phyloP scores from a whole-genome alignment of 2,329 filamentous ascomycete species.

The Sporothrix inflata region DNA sequence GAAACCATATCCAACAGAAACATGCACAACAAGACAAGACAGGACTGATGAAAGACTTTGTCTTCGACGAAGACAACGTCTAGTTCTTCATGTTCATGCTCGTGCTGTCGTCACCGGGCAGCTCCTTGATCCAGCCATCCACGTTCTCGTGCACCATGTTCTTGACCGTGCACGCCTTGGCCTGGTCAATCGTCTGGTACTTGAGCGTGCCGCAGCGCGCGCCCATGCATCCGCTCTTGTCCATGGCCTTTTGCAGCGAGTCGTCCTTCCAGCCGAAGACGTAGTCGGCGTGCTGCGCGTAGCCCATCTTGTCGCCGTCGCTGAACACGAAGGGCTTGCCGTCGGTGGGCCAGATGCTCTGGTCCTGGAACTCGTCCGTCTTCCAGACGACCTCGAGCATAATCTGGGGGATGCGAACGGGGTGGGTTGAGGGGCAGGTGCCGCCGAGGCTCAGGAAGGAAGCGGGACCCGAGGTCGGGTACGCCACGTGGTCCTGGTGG shows the following conservation, averaged over 20 bases:
- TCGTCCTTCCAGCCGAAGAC: slow-evolving; percentile 47
- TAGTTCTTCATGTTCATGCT: slow-evolving; percentile 31
- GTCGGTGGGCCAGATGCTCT: slow-evolving; percentile 44
- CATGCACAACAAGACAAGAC: neutral
- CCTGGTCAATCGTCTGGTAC: slow-evolving; percentile 42
- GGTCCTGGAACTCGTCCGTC: slow-evolving; percentile 46
- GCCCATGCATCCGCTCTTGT: slow-evolving; percentile 48
- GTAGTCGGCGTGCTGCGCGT: slow-evolving; percentile 50
- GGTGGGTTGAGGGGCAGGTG: slow-evolving; percentile 45
- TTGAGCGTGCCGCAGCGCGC: slow-evolving; percentile 42
- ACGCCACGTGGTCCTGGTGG: slow-evolving; percentile 52
- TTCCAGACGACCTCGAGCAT: slow-evolving; percentile 55
- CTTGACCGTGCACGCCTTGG: slow-evolving; percentile 40
- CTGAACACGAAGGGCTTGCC: slow-evolving; percentile 45
- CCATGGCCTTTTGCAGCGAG: slow-evolving; percentile 45
- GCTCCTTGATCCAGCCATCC: slow-evolving; percentile 38
- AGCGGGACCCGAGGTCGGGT: slow-evolving; percentile 49
- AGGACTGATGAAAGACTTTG: neutral
- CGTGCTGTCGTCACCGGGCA: neutral
- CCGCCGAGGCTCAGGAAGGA: slow-evolving; percentile 48
- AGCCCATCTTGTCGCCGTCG: slow-evolving; percentile 46
- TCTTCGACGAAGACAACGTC: neutral
- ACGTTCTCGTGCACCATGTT: slow-evolving; percentile 42
- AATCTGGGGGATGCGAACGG: slow-evolving; percentile 50
- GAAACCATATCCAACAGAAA: neutral